Base-by-base conservation (phyloP, 2,329 filamentous ascomycete genomes). In the Phyllosticta capitalensis region DNA sequence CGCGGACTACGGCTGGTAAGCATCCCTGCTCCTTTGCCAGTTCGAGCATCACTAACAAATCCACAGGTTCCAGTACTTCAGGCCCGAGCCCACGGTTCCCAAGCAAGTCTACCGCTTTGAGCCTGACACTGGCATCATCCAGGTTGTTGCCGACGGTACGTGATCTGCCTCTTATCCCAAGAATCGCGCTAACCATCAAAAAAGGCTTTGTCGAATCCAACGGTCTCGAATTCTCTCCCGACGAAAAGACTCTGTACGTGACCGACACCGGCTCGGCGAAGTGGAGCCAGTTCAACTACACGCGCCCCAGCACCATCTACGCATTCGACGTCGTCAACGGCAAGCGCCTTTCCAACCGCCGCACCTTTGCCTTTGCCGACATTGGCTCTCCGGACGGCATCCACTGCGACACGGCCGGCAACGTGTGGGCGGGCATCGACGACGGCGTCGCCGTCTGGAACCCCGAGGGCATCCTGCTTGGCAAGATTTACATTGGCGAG, bases 371-470 rank as follows among this genome's bases (percentile, higher is more conserved):
- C 0, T 84, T 79, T 62, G 72, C 75, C 2, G 75, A 79, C 53
- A 67, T 74, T 1, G 80, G 81, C 1, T 72, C 83, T 1, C 83
- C 84, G 0, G 85, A 88, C 63, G 85, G 85, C 9, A 71, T 82
- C 61, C 79, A 81, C 63, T 75, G 76, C 49, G 81, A 84, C 64
- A 73, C 72, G 1, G 64, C 76, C 2, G 81, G 81, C 2, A 83
- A 83, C 65, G 76, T 84, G 1, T 84, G 81, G 68, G 75, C 76
- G 24, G 80, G 78, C 0, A 81, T 79, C 61, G 79, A 78, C 0
- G 81, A 83, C 65, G 81, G 81, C 0, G 70, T 83, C 20, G 75
- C 82, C 61, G 74, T 83, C 9, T 84, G 80, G 79, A 76, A 73
- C 59, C 67, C 74, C 0, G 73, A 73, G 0, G 81, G 81, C 0